These are phyloP conservation scores for Pyrenophora graminea DNA, from an alignment of 2,329 filamentous ascomycete genomes.

Conservation along the genomic window DNA sequence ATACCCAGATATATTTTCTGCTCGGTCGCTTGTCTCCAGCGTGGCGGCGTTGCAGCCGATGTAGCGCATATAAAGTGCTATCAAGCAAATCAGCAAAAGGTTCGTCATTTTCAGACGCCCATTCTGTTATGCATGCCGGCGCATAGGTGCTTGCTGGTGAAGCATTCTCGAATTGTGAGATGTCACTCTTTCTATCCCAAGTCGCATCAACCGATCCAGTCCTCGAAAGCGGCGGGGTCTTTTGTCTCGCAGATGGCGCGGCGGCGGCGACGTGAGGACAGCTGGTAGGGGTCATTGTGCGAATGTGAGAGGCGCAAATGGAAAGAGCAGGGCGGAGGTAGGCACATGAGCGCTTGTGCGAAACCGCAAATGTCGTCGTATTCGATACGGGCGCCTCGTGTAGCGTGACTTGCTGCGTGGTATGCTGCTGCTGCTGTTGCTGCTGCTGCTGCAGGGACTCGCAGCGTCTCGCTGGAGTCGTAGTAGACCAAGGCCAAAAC, in stretches of 20 bases:
- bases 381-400: constrained; percentile 5
- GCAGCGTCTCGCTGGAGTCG: constrained; percentile 21
- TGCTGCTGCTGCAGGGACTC: constrained; percentile 23
- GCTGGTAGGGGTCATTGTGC: constrained; percentile 42
- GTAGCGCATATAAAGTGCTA: constrained; percentile 34
- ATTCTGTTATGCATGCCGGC: constrained; percentile 22
- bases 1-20: constrained; percentile 38
- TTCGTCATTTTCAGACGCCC: constrained; percentile 32
- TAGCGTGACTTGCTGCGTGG: constrained; percentile 21
- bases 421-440: constrained; percentile 18
- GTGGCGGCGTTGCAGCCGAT: constrained; percentile 35
- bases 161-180: constrained; percentile 6
- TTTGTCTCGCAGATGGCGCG: constrained; percentile 42
- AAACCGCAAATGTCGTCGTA: constrained; percentile 26
- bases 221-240: constrained; percentile 40
- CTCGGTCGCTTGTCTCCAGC: constrained; percentile 21
- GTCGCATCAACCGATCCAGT: constrained; percentile 39
- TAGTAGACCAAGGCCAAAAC: constrained; percentile 20
- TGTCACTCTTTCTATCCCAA: constrained; percentile 20
- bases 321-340: constrained; percentile 40
- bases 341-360: constrained; percentile 44
- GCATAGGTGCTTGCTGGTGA: constrained; percentile 20
- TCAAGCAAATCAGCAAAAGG: constrained; percentile 30
- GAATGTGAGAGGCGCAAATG: constrained; percentile 44
- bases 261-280: constrained; percentile 39